Evolutionary conservation across 2,329 filamentous ascomycete species (phyloP), one percentile per base, ranked within the genome.

Genomic region (Monilinia fructicola): DNA sequence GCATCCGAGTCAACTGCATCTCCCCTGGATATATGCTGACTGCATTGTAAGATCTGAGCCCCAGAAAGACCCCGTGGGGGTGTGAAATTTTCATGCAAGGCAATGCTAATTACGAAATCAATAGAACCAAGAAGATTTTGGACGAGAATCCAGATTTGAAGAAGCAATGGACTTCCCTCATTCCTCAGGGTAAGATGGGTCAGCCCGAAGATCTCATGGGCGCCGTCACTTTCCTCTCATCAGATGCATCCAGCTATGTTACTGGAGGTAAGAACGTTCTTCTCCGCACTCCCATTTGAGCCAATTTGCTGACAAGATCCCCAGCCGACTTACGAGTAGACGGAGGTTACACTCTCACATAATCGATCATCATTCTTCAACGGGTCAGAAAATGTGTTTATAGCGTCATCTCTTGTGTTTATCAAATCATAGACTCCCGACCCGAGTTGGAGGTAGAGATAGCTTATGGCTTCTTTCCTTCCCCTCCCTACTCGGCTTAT

Each of bases 21-120:
- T 93, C 90, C 40, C 94, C 94, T 0, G 94, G 95, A 54, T 98
- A 98, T 80, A 98, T 98, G 94, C 82, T 97, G 72, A 97, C 94
- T 21, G 91, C 93, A 67, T 81, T 97, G 90, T 94, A 83, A 86
- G 90, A 81, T 46, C 55, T 44, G 31, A 40, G 9, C 35, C 55
- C 52, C 21, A 54, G 44, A 59, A 55, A 42, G 48, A 65, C 40
- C 38, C 40, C 58, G 66, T 50, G 53, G 44, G 64, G 63, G 63
- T 50, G 14, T 21, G 11, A 53, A 18, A 38, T 46, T 42, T 54
- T 18, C 50, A 64, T 31, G 31, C n/a, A 55, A 40, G 28, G 50
- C 26, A 52, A 18, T 56, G 61, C 38, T 68, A 55, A 68, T 62
- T 28, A 56, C n/a, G 50, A 6, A 50, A 56, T 21, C 59, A 52